Base-by-base conservation (phyloP, 2,329 filamentous ascomycete species). In the Ophiocordyceps camponoti-floridani region DNA sequence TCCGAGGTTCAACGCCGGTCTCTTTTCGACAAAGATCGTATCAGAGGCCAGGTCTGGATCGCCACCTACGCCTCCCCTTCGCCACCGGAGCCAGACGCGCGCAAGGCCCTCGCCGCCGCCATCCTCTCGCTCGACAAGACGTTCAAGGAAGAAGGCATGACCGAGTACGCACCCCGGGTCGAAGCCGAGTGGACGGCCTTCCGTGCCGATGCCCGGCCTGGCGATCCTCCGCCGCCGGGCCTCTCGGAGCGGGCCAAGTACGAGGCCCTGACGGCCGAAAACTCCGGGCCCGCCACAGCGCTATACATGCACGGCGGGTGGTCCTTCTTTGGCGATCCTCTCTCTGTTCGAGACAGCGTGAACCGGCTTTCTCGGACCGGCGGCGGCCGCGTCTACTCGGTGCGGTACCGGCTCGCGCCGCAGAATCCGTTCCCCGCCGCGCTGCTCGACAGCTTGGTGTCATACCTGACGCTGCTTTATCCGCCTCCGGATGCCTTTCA, bases 161-260 rank as follows among this genome's bases (percentile, higher is more conserved):
- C 80, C 1, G 69, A 70, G 0, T 55, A 77, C 1, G 57, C 62
- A 2, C 62, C 73, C 16, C n/a, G n/a, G 6, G 68, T 84, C 5
- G 74, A 84, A 56, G 81, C 75, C 23, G 83, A 89, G 58, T 88
- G 83, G 84, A 83, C 79, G 4, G 81, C 82, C 0, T 81, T 81
- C 58, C 68, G 83, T 23, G 65, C 70, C 1, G 65, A 57, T 33
- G 82, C 70, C 4, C 61, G 62, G 3, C 55, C 62, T 18, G 62
- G 72, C 2, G 67, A 73, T 16, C 56, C 60, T 4, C 64, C 75
- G 48, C 77, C 77, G 1, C 53, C 61, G 1, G 31, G 31, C 18
- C 64, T 82, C 28, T 68, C 72, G 3, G 80, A 87, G 55, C 61
- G 64, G 45, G 70, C 79, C 45, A 79, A 79, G 55, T 89, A 82